phyloP scores from a whole-genome alignment of 2,329 filamentous ascomycete genomes.

The Dissoconium aciculare region DNA sequence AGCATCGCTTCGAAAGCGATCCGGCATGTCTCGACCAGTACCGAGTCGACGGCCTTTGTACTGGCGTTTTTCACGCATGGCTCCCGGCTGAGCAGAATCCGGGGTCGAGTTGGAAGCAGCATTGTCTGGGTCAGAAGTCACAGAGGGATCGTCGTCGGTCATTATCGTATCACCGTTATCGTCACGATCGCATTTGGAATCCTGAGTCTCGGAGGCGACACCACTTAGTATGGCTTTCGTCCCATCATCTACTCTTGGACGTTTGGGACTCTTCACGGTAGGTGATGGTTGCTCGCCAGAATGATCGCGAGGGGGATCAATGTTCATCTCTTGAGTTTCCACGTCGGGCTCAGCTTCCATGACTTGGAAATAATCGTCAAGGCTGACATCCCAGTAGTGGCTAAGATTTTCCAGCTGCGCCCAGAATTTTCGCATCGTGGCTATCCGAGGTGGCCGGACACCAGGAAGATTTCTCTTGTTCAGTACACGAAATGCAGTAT shows the following conservation, averaged over 20 bases:
- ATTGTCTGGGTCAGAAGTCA: background rate
- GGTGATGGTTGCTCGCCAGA: background rate
- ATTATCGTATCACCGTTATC: background rate
- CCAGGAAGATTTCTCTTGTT: conserved; percentile 34
- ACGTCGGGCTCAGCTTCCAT: conserved; percentile 16
- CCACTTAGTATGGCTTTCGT: no score
- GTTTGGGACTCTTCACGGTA: background rate
- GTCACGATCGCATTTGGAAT: background rate
- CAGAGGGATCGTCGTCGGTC: background rate
- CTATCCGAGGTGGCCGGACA: conserved; percentile 35
- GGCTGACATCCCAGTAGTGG: conserved; percentile 47
- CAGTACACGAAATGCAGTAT: conserved; percentile 43
- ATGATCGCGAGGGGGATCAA: background rate
- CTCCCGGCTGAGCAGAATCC: background rate
- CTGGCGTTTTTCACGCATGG: conserved; percentile 7
- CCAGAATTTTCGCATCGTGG: conserved; percentile 47
- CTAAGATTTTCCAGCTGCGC: conserved; percentile 42
- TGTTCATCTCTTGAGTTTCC: conserved; percentile 5
- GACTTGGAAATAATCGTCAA: conserved; percentile 39
- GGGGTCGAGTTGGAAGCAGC: background rate
- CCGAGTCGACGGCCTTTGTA: conserved; percentile 47
- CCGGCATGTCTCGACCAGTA: conserved; percentile 44
- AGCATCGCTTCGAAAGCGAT: conserved; percentile 41
- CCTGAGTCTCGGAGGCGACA: background rate
- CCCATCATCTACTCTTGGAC: background rate